phyloP scores from a whole-genome alignment of 768 basidiomycete species.

The Tulasnella sp. region DNA sequence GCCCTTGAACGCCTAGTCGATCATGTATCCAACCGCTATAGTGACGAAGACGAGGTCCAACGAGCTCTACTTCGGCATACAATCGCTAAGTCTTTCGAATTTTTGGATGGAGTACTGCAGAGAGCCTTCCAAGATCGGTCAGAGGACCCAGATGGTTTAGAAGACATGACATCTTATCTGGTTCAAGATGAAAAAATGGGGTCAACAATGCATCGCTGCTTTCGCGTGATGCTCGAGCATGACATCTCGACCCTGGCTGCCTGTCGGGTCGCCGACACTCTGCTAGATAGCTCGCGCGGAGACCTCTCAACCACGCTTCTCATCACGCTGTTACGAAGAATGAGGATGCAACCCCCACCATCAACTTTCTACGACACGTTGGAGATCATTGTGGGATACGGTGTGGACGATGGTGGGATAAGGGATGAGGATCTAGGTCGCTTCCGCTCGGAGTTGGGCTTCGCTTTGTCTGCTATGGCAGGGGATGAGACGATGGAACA shows the following conservation, averaged over 20 bases:
- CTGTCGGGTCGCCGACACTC: background rate
- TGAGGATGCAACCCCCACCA: background rate
- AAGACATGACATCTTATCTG: constrained; percentile 1
- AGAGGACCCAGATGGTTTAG: background rate
- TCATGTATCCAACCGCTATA: background rate
- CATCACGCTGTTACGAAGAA: background rate
- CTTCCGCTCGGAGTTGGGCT: background rate
- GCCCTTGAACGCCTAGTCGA: constrained; percentile 1
- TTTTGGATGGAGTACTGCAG: background rate
- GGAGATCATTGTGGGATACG: background rate
- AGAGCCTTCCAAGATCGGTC: too few relatives aligned
- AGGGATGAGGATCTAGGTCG: constrained; percentile 2
- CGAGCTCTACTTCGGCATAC: background rate
- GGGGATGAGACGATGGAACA: background rate
- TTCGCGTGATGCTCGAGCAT: background rate
- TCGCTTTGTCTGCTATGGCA: background rate
- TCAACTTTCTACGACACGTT: background rate
- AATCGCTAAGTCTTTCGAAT: background rate
- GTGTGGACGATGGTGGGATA: background rate
- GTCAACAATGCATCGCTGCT: background rate
- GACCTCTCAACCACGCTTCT: background rate
- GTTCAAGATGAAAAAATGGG: background rate
- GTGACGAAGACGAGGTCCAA: background rate
- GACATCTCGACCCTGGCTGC: background rate
- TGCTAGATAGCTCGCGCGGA: background rate